phyloP scores from a whole-genome alignment of 2,329 filamentous ascomycete species.

The Biscogniauxia marginata region DNA sequence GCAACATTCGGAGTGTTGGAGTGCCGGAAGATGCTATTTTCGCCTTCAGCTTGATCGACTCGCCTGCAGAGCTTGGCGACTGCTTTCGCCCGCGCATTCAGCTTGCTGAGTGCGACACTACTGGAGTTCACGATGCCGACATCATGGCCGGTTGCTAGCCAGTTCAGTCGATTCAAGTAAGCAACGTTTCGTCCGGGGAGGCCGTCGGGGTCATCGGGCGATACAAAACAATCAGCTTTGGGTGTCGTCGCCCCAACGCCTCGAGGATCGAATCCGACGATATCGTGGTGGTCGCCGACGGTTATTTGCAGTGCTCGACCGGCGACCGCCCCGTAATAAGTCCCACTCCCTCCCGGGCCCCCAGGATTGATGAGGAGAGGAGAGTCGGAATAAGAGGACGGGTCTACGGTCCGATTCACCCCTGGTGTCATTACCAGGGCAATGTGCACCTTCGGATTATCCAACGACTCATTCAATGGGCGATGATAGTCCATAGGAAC shows the following conservation, averaged over 20 bases:
- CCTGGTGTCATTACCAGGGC: constrained; percentile 36
- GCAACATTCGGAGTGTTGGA: constrained; percentile 36
- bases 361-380: constrained; percentile 47
- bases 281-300: constrained; percentile 40
- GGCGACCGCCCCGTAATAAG: constrained; percentile 24
- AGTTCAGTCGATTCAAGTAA: constrained; percentile 34
- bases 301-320: constrained; percentile 35
- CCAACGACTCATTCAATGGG: constrained; percentile 35
- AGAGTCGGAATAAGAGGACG: constrained; percentile 34
- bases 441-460: constrained; percentile 38
- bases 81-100: constrained; percentile 29
- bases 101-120: constrained; percentile 29
- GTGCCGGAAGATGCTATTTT: constrained; percentile 34
- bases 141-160: constrained; percentile 29
- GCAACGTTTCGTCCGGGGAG: constrained; percentile 29
- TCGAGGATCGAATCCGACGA: constrained; percentile 50
- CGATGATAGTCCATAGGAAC: constrained; percentile 48
- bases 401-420: constrained; percentile 28
- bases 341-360: constrained; percentile 45
- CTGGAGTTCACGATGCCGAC: constrained; percentile 38
- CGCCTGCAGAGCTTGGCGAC: constrained; percentile 33
- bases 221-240: constrained; percentile 38
- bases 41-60: constrained; percentile 28
- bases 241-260: constrained; percentile 42
- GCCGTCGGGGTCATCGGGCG: constrained; percentile 18